Conservation (phyloP, 2,329 filamentous ascomycete species). For the Parascedosporium putredinis region DNA sequence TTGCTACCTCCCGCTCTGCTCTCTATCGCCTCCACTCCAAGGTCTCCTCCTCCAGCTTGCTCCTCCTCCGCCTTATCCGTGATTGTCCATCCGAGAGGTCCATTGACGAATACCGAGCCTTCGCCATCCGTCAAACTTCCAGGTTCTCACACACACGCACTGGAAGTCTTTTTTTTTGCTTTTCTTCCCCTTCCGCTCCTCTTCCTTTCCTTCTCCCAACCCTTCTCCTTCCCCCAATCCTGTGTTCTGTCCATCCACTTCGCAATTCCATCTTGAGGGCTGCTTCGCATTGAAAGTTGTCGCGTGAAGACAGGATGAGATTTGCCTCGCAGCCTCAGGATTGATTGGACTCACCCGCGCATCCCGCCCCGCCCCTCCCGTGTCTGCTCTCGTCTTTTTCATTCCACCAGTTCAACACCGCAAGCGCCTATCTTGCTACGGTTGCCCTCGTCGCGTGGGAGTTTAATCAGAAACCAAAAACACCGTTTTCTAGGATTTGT, state of each 20-base stretch:
- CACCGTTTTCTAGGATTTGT: too few species aligned
- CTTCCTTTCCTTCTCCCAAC: slow-evolving; percentile 7
- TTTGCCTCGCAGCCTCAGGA: slow-evolving; percentile 8
- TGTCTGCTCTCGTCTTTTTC: neutral
- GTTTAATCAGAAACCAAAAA: too few species aligned
- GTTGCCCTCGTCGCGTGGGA: too few species aligned
- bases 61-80: neutral
- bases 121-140: too few species aligned
- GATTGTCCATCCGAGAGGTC: too few species aligned
- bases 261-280: too few species aligned
- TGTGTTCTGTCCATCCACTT: too few species aligned
- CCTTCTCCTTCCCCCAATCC: slow-evolving; percentile 9
- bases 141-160: too few species aligned
- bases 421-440: too few species aligned
- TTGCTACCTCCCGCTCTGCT: neutral
- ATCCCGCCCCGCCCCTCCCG: neutral
- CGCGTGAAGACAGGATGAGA: slow-evolving; percentile 8
- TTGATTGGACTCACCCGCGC: neutral
- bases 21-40: neutral
- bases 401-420: too few species aligned
- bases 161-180: slow-evolving; percentile 3
- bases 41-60: neutral
- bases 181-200: slow-evolving; percentile 7
- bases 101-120: neutral
- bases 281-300: too few species aligned